Conservation (phyloP, 306 rosid genomes). For the Arachis stenosperma region DNA sequence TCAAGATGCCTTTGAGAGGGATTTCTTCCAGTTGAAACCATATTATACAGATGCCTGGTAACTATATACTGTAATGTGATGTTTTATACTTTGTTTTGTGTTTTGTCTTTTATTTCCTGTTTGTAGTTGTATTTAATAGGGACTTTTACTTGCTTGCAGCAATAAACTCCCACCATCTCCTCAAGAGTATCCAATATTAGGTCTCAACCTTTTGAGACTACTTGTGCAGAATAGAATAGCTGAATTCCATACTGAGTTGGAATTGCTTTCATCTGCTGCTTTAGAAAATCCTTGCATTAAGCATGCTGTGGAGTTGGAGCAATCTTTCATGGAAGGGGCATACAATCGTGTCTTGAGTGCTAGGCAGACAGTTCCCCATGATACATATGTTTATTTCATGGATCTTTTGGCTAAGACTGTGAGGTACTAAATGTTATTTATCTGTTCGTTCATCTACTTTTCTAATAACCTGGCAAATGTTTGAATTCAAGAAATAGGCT, state of each 20-base stretch:
- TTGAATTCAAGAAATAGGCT: constrained; percentile 14
- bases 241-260: constrained; percentile 97
- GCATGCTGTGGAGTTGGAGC: constrained; percentile 98
- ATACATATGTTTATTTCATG: constrained; percentile 89
- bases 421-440: constrained; percentile 54
- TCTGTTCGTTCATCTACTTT: neutral
- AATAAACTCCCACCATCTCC: constrained; percentile 77
- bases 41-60: constrained; percentile 94
- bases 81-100: neutral
- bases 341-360: constrained; percentile 96
- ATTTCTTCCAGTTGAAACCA: constrained; percentile 95
- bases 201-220: constrained; percentile 94
- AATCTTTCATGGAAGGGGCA: constrained; percentile 99
- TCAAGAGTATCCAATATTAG: constrained; percentile 90
- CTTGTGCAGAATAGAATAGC: constrained; percentile 99
- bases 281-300: constrained; percentile 91
- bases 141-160: constrained; percentile 54
- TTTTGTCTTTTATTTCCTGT: neutral
- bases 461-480: constrained; percentile 1
- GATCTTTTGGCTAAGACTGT: constrained; percentile 98
- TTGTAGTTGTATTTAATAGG: constrained; percentile 8
- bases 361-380: constrained; percentile 89
- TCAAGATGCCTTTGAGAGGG: constrained; percentile 95
- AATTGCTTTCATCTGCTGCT: constrained; percentile 80
- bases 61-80: constrained; percentile 7